phyloP scores from a whole-genome alignment of 2,329 filamentous ascomycete genomes.

The Ascochyta koolunga region DNA sequence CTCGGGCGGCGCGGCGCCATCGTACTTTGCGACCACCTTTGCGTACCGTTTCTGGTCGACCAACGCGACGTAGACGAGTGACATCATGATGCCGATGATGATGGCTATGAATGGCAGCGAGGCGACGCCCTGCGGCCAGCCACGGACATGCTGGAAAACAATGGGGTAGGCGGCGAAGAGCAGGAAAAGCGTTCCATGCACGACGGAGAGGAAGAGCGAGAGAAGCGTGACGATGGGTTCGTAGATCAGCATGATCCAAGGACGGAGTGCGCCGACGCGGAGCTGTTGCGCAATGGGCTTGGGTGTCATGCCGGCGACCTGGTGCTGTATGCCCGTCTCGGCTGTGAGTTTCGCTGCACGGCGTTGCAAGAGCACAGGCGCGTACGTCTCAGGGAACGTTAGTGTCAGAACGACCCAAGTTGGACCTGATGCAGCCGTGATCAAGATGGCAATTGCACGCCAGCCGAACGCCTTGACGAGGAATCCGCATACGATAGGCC shows the following conservation, averaged over 20 bases:
- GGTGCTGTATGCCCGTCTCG: conserved; percentile 66
- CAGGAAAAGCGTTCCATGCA: conserved; percentile 47
- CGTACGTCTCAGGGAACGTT: conserved; percentile 86
- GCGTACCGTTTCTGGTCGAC: conserved; percentile 26
- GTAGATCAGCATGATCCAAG: conserved; percentile 62
- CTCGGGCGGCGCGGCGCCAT: conserved; percentile 60
- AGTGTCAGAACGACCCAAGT: conserved; percentile 72
- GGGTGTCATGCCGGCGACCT: conserved; percentile 48
- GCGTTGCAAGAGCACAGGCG: conserved; percentile 73
- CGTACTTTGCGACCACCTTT: conserved; percentile 12
- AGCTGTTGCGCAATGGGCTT: conserved; percentile 57
- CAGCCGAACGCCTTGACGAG: conserved; percentile 71
- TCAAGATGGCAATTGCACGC: conserved; percentile 75
- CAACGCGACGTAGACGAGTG: conserved; percentile 24
- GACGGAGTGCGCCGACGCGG: conserved; percentile 61
- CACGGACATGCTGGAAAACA: conserved; percentile 62
- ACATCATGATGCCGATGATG: conserved; percentile 59
- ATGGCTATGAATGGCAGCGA: conserved; percentile 67
- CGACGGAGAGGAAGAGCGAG: conserved; percentile 22
- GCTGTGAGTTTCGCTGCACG: conserved; percentile 73
- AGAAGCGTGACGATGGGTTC: conserved; percentile 55
- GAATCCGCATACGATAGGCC: conserved; percentile 67
- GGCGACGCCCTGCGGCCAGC: conserved; percentile 61
- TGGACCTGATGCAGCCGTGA: conserved; percentile 70
- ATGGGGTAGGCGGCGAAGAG: conserved; percentile 57